These are phyloP conservation scores for Purpureocillium lavendulum DNA, from an alignment of 2,329 filamentous ascomycete genomes.

Conservation along the genomic window DNA sequence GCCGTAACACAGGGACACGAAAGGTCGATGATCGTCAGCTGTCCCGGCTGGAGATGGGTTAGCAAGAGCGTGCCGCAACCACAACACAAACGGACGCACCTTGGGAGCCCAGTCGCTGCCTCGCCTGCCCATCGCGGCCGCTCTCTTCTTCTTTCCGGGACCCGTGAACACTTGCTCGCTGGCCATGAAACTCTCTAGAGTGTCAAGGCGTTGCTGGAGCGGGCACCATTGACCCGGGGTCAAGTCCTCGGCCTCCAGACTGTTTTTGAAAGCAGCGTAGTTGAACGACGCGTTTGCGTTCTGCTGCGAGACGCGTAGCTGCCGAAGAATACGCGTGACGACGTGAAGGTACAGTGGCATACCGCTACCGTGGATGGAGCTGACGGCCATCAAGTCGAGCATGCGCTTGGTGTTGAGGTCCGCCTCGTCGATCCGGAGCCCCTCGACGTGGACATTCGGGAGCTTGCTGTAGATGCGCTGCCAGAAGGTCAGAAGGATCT, in stretches of 20 bases:
- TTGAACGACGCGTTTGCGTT: constrained; percentile 27
- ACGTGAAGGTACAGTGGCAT: constrained; percentile 52
- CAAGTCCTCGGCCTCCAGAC: constrained; percentile 26
- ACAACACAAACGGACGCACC: constrained; percentile 4
- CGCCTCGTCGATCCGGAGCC: constrained; percentile 39
- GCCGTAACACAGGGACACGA: constrained; percentile 63
- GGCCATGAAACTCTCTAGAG: constrained; percentile 49
- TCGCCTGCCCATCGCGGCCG: neutral
- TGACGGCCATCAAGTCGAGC: constrained; percentile 51
- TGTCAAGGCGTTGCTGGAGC: constrained; percentile 30
- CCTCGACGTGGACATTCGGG: constrained; percentile 35
- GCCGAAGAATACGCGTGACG: constrained; percentile 45
- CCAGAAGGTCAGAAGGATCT: constrained; percentile 2
- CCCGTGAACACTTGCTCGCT: constrained; percentile 8
- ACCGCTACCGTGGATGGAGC: constrained; percentile 18
- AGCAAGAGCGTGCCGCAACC: too few species aligned
- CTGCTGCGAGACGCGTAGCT: constrained; percentile 42
- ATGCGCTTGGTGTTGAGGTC: constrained; percentile 51
- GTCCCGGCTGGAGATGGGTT: constrained; percentile 12
- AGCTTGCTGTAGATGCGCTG: constrained; percentile 32
- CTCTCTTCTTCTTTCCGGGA: neutral
- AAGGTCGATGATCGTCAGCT: constrained; percentile 50
- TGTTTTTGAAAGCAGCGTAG: constrained; percentile 37
- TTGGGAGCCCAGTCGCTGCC: constrained; percentile 12
- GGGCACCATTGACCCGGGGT: constrained; percentile 40